Base-by-base conservation (phyloP, 164 flowering plant genomes). In the Chimonanthus salicifolius region DNA sequence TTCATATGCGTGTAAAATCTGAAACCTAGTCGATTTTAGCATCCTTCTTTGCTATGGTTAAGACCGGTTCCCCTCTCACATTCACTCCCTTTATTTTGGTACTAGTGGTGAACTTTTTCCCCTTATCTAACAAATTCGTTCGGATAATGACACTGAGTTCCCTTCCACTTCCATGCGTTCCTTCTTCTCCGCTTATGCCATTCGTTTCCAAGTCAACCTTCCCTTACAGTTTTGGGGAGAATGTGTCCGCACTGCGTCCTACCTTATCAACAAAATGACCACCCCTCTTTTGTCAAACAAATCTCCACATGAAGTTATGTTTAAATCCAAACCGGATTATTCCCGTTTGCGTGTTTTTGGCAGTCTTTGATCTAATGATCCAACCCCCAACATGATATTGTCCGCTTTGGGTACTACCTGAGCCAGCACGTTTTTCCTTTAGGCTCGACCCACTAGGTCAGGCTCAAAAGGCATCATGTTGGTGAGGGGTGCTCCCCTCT, bases 311-410 rank as follows among this genome's bases (percentile, higher is more conserved):
- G 69, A 64, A 9, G 20, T 21, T 48, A 20, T 72, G 7, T 21
- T 72, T 47, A 20, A 47, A 13, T 16, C 7, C 3, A 21, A 9
- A 43, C 73, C 74, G 1, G 6, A 3, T 9, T 72, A 72, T 20
- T 4, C 18, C 4, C 74, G 64, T 44, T 50, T 72, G 50, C 46
- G 7, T 10, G 21, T 49, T 20, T 72, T 72, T 64, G 62, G 68
- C 10, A 63, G 68, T 46, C 13, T 64, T 3, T 9, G 7, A 3
- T 72, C 18, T 62, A 33, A 33, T 33, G 33, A 33, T 33, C 33
- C 33, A 33, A 58, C 74, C 3, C 45, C 16, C 2, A 63, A 47
- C 45, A 21, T 48, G 33, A 44, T 11, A n/a, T 6, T n/a, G 18
- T 21, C 68, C 33, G 33, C 33, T 33, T 33, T 33, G 33, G 33